Conservation (phyloP, 108 stramenopile genomes). For the Bacterosira constricta region DNA sequence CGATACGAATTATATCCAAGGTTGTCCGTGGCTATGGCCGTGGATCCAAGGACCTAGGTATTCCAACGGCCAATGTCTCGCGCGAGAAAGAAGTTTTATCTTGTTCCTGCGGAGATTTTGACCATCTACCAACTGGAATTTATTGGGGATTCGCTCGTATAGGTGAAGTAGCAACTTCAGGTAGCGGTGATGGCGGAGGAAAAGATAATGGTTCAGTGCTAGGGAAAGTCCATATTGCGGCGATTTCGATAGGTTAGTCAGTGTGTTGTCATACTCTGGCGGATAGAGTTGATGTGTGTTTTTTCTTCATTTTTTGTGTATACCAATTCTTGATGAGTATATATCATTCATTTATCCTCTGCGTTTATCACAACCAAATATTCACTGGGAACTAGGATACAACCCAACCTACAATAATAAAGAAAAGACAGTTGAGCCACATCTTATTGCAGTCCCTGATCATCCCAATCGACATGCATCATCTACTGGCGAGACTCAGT, state of each 20-base stretch:
- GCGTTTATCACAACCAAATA: no score
- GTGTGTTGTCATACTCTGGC: no score
- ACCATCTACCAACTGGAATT: constrained; percentile 77
- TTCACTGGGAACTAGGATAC: no score
- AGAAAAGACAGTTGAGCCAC: constrained; percentile 82
- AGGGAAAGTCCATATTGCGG: constrained; percentile 52
- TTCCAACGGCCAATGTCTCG: constrained; percentile 88
- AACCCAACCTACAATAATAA: constrained; percentile 90
- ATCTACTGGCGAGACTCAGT: constrained; percentile 72
- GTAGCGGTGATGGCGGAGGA: neutral
- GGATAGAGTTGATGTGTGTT: no score
- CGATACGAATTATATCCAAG: constrained; percentile 70
- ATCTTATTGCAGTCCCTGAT: constrained; percentile 70
- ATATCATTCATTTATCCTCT: no score
- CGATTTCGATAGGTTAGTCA: constrained; percentile 78
- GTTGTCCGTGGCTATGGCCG: constrained; percentile 84
- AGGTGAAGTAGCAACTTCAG: constrained; percentile 20
- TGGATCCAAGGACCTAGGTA: constrained; percentile 87
- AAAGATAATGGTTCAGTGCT: constrained; percentile 6
- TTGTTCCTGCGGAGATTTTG: constrained; percentile 54
- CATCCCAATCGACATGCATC: constrained; percentile 55
- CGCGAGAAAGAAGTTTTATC: constrained; percentile 21
- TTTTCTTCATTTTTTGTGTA: no score
- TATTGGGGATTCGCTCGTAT: constrained; percentile 87
- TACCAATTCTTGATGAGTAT: no score